A percentile compares a stretch with the other conserved stretches of the same genome.
These are phyloP conservation scores for Rhododendron ferrugineum DNA, from an alignment of 148 eudicot species.

Conservation along the genomic window DNA sequence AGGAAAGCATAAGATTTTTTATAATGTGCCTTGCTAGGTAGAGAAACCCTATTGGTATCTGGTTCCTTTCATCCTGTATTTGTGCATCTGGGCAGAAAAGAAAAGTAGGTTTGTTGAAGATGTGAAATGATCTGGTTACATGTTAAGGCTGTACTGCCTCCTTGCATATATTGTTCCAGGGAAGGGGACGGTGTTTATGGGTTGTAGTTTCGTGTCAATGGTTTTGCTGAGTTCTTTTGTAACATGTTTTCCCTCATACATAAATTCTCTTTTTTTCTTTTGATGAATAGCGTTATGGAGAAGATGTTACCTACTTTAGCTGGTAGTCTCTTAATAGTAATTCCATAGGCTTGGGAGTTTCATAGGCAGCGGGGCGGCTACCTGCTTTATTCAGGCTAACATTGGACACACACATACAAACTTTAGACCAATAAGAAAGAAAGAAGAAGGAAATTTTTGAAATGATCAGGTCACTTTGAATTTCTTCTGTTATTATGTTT, in stretches of 20 bases:
- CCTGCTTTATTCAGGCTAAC: neutral
- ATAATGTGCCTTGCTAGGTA: neutral
- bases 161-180: neutral
- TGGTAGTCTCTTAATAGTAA: neutral
- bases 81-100: neutral
- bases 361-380: neutral
- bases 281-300: neutral
- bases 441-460: neutral
- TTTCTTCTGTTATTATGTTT: neutral
- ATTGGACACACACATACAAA: neutral
- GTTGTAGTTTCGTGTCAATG: neutral
- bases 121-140: neutral
- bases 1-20: neutral
- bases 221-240: neutral
- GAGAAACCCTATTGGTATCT: neutral
- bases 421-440: neutral
- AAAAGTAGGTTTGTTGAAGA: neutral
- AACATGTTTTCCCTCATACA: neutral
- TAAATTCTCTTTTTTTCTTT: neutral
- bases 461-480: neutral
- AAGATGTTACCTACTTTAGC: neutral
- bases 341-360: neutral
- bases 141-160: neutral
- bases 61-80: neutral
- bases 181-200: neutral